These are phyloP conservation scores for Colletotrichum sp. DNA, from an alignment of 2,329 filamentous ascomycete genomes.

Conservation along the genomic window DNA sequence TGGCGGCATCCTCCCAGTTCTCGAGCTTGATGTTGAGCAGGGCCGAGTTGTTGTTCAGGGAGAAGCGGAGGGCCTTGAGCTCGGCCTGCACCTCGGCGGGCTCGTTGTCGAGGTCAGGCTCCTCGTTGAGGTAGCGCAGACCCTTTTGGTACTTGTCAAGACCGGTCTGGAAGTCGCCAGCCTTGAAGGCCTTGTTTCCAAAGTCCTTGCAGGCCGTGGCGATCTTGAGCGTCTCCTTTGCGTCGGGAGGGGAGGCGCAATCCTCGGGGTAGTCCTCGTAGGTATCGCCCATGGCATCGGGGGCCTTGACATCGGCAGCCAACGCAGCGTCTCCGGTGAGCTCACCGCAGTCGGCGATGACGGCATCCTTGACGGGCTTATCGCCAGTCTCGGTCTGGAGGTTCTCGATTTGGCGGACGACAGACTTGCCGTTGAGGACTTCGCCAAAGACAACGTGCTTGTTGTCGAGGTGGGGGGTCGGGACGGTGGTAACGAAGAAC, in stretches of 20 bases:
- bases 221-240: conserved; percentile 75
- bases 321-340: conserved; percentile 75
- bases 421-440: conserved; percentile 89
- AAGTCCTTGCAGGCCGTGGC: conserved; percentile 87
- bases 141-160: conserved; percentile 96
- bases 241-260: conserved; percentile 66
- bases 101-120: conserved; percentile 76
- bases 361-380: conserved; percentile 76
- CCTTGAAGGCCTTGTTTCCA: conserved; percentile 93
- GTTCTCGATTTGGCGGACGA: conserved; percentile 91
- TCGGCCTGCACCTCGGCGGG: conserved; percentile 69
- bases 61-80: conserved; percentile 76
- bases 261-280: conserved; percentile 98
- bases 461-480: conserved; percentile 91
- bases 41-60: conserved; percentile 87
- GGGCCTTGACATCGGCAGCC: conserved; percentile 68
- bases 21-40: conserved; percentile 84
- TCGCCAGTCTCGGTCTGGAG: conserved; percentile 75
- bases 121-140: conserved; percentile 86
- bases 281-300: conserved; percentile 84
- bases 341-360: conserved; percentile 86
- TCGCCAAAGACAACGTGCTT: conserved; percentile 99
- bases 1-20: conserved; percentile 72
- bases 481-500: conserved; percentile 96
- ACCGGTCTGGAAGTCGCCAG: conserved; percentile 70